These are phyloP conservation scores for Ophiostoma sp. DNA, from an alignment of 2,329 filamentous ascomycete genomes.

Conservation along the genomic window DNA sequence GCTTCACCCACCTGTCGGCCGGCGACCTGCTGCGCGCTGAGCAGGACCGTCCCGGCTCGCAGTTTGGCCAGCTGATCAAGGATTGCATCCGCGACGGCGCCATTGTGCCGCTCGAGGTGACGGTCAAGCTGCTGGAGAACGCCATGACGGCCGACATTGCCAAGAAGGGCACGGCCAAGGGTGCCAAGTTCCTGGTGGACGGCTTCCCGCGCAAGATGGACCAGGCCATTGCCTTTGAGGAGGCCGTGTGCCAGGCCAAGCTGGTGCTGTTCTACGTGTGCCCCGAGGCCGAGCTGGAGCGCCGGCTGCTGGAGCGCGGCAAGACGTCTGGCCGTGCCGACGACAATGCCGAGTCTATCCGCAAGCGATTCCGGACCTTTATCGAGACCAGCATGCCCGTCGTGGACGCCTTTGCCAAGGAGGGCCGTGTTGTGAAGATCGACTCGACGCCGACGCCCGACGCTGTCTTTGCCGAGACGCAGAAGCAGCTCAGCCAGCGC, in stretches of 20 bases:
- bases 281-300: constrained; percentile 81
- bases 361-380: constrained; percentile 93
- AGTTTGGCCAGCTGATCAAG: constrained; percentile 91
- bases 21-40: constrained; percentile 92
- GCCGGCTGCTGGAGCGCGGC: constrained; percentile 76
- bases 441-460: constrained; percentile 64
- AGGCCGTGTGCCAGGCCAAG: constrained; percentile 73
- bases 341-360: constrained; percentile 92
- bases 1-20: constrained; percentile 88
- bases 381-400: constrained; percentile 97
- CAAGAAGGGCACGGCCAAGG: constrained; percentile 25
- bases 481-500: constrained; percentile 45
- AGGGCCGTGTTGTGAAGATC: constrained; percentile 76
- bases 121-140: constrained; percentile 86
- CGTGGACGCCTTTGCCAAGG: constrained; percentile 72
- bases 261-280: constrained; percentile 94
- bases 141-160: constrained; percentile 70
- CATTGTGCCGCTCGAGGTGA: constrained; percentile 99
- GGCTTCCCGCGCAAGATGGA: constrained; percentile 97
- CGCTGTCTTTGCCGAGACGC: constrained; percentile 52
- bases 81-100: constrained; percentile 88
- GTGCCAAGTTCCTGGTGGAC: constrained; percentile 66
- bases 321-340: constrained; percentile 88
- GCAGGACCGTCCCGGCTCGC: constrained; percentile 75
- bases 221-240: constrained; percentile 91